Base-by-base conservation (phyloP, 2,329 filamentous ascomycete genomes). In the Scedosporium minutisporum region DNA sequence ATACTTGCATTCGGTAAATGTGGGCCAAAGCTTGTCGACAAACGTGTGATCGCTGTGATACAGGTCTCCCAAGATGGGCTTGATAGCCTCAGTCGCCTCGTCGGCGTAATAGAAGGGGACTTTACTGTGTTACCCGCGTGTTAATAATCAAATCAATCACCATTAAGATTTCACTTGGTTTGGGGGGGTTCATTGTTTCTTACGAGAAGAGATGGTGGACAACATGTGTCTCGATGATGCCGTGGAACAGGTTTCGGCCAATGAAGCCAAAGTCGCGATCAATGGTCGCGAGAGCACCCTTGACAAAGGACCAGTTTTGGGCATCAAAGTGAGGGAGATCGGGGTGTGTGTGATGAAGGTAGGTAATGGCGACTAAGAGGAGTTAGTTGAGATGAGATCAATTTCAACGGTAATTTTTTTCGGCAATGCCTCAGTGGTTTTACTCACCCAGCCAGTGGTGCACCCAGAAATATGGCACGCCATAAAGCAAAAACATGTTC, bases 91-190 rank as follows among this genome's bases (percentile, higher is more conserved):
- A 69, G 87, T 89, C 63, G 93, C 93, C 80, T 97, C 93, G 69
- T 96, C 92, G 72, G 93, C 93, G 76, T 97, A 84, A 80, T 97
- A 97, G 80, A 97, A 97, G 66, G 93, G 93, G 68, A 97, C 97
- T 71, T 86, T 90, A 77, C 90, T 93, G 75, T n/a, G 21, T 12
- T 12, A 38, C 33, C n/a, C 58, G 21, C 23, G 66, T 33, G 58
- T 60, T 51, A 61, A 44, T 25, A 38, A 18, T 21, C 2, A 53
- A 53, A 53, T 27, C 3, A 61, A 10, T 4, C 7, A 16, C 48
- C 21, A 46, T n/a, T 21, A 29, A 4, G 10, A 41, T 14, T 27
- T 14, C 18, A 46, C 7, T 57, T 53, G 18, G 25, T 57, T 2
- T 7, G 29, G 29, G 29, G 27, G 27, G 14, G 4, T 27, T 9